Evolutionary conservation across 2,329 filamentous ascomycete genomes (phyloP).

Genomic region (Stromatinia cepivora): DNA sequence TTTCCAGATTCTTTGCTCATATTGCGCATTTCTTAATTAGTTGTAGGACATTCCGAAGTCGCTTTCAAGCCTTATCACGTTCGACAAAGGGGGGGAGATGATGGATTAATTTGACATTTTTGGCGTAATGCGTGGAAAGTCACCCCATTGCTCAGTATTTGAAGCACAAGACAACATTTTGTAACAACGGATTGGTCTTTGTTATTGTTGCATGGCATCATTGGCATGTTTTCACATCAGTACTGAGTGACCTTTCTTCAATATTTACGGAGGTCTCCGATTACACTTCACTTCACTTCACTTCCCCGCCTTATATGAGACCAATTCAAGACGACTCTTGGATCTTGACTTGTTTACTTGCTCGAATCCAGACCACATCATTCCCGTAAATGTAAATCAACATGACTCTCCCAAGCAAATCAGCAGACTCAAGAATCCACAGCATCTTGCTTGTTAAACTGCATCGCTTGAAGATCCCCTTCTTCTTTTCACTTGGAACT

Average conservation of each 20-base stretch:
- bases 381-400: neutral
- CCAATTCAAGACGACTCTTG: neutral
- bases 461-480: slow-evolving; percentile 5
- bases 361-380: neutral
- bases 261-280: neutral
- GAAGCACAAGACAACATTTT: slow-evolving; percentile 11
- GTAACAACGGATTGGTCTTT: neutral
- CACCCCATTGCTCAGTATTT: slow-evolving; percentile 2
- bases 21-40: neutral
- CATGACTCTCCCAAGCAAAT: slow-evolving; percentile 11
- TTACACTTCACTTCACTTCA: neutral
- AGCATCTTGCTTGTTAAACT: neutral
- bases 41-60: slow-evolving; percentile 5
- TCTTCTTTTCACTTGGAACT: neutral
- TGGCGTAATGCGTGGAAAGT: neutral
- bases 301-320: neutral
- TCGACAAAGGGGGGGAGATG: neutral
- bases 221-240: slow-evolving; percentile 5
- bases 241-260: neutral
- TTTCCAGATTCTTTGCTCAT: neutral
- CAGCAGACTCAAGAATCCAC: slow-evolving; percentile 3
- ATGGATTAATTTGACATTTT: neutral
- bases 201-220: neutral
- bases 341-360: neutral
- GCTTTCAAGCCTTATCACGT: slow-evolving; percentile 3